Base-by-base conservation (phyloP, 768 basidiomycete species). In the Lenzites betulinus region DNA sequence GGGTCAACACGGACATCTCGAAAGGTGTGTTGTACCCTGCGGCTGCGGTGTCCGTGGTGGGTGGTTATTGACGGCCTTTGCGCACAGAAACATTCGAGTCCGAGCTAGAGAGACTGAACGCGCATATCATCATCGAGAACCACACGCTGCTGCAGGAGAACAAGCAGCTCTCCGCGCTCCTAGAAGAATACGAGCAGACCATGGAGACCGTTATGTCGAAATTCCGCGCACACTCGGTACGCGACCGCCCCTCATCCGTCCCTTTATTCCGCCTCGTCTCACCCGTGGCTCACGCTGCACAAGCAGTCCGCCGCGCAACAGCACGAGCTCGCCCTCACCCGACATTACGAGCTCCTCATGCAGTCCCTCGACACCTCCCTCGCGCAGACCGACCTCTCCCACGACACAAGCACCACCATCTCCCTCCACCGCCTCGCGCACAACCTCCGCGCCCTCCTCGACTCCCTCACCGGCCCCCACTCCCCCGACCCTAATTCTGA, bases 121-220 rank as follows among this genome's bases (percentile, higher is more conserved):
- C 96, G 8, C 88, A 91, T 64, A 84, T 93, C 42, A 85, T 98
- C 47, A 87, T 96, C 58, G 97, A 99, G 74, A 98, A 98, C 72
- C 95, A 97, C 69, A 83, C 87, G 0, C 77, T 99, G 1, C 78
- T 92, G 50, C 89, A 98, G 63, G 97, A 99, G 75, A 98, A 99
- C 79, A 95, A 92, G 72, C 96, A 98, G 70, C 82, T 98, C 30
- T 89, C 88, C 65, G 67, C 85, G 26, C 79, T 99, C 26, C 78
- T 98, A 58, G 95, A 95, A 70, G 97, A 99, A 73, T 96, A 98
- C 71, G 95, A 98, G 72, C 79, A 80, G 54, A 97, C 95, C 3
- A 83, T 99, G 79, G 95, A 98, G 67, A 95, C 88, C 28, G 92
- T 98, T 71, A 98, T 99, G 97, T 77, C 86, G 52, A 98, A 98